These are phyloP conservation scores for Nitzschia sp. DNA, from an alignment of 108 stramenopile genomes.

Conservation along the genomic window DNA sequence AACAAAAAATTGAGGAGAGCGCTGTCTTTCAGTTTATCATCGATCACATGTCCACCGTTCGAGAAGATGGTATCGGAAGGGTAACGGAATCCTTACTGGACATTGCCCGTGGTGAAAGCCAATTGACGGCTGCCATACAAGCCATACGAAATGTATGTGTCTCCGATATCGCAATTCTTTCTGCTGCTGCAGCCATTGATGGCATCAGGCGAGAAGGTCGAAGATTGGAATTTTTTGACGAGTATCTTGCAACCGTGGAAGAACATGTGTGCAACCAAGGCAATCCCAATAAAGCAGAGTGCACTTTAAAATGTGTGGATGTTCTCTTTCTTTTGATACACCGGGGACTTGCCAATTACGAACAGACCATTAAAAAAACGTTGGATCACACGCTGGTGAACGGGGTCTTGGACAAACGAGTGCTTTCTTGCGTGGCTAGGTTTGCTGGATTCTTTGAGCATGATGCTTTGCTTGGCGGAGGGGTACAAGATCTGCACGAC, in stretches of 20 bases:
- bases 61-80: neutral
- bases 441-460: no score
- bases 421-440: neutral
- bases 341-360: neutral
- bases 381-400: neutral
- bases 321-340: neutral
- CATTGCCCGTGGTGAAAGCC: no score
- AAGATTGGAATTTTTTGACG: neutral
- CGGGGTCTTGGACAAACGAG: neutral
- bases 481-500: neutral
- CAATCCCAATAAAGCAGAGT: neutral
- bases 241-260: constrained; percentile 8
- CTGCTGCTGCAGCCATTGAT: no score
- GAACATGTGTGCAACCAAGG: neutral
- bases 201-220: no score
- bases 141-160: no score
- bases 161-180: no score
- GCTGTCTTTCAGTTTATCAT: neutral
- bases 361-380: neutral
- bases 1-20: neutral
- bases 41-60: neutral
- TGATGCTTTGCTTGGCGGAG: no score
- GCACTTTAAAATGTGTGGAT: neutral
- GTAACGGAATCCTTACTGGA: no score
- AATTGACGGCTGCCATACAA: no score